Percentiles rank a stretch among this genome's conserved stretches.
Evolutionary conservation across 805 yeast species (phyloP).

Genomic region (Hanseniaspora hatyaiensis): DNA sequence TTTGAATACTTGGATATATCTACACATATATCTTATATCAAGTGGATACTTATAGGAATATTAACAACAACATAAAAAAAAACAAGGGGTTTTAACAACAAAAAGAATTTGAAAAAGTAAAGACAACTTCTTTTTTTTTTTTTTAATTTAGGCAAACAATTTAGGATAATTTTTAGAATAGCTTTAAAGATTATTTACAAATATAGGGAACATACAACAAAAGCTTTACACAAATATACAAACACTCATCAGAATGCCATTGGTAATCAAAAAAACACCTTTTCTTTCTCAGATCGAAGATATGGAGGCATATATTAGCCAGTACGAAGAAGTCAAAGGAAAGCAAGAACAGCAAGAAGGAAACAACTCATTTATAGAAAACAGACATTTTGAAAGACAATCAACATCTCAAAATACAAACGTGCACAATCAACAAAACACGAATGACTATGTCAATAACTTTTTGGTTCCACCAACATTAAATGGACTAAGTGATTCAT

Average conservation of each 20-base stretch:
- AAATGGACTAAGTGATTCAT: background rate
- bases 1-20: too few relatives aligned
- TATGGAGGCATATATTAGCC: conserved; percentile 26
- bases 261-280: conserved; percentile 20
- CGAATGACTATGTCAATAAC: background rate
- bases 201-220: too few relatives aligned
- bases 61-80: too few relatives aligned
- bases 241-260: conserved; percentile 4
- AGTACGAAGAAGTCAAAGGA: conserved; percentile 23
- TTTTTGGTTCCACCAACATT: conserved; percentile 10
- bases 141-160: too few relatives aligned
- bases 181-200: too few relatives aligned
- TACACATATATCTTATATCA: too few relatives aligned
- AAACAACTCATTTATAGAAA: conserved; percentile 11
- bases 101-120: too few relatives aligned
- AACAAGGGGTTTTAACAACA: too few relatives aligned
- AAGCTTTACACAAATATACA: background rate
- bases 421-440: conserved; percentile 7
- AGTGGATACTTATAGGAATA: too few relatives aligned
- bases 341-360: conserved; percentile 17
- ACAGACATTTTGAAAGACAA: conserved; percentile 13
- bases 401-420: background rate
- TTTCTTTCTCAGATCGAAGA: conserved; percentile 30
- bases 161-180: too few relatives aligned
- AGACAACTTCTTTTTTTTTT: too few relatives aligned